Percentiles rank a stretch among this genome's conserved stretches.
These are phyloP conservation scores for Paraurostyla sp. DNA, from an alignment of 73 alveolate species.

Conservation along the genomic window DNA sequence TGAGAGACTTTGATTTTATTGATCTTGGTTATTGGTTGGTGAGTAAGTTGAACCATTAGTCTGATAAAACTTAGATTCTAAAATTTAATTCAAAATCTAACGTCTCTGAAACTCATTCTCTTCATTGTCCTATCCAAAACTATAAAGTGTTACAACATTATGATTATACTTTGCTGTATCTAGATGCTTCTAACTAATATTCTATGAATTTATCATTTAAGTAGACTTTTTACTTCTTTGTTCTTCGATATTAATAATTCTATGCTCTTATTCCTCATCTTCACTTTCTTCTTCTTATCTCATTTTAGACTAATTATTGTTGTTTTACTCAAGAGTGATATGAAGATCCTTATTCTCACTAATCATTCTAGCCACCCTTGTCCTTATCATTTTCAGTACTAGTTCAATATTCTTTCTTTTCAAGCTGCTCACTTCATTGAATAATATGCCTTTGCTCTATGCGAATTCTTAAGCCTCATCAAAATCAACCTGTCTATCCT, in stretches of 20 bases:
- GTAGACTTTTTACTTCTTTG: neutral
- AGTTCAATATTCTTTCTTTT: conserved; percentile 54
- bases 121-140: conserved; percentile 47
- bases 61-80: conserved; percentile 35
- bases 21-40: too few species aligned
- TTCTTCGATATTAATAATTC: conserved; percentile 4
- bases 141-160: neutral
- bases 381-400: conserved; percentile 45
- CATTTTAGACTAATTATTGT: neutral
- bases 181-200: too few species aligned
- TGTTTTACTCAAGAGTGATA: neutral
- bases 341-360: conserved; percentile 16
- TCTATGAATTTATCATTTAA: too few species aligned
- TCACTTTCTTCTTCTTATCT: neutral
- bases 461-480: conserved; percentile 53
- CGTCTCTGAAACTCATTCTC: conserved; percentile 15
- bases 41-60: too few species aligned
- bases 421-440: conserved; percentile 56
- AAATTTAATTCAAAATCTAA: neutral
- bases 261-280: neutral
- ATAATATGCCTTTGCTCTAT: conserved; percentile 22
- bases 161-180: conserved; percentile 38
- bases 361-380: conserved; percentile 1
- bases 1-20: conserved; percentile 32
- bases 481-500: conserved; percentile 2